phyloP scores from a whole-genome alignment of 257 asterid genomes.

The Fraxinus quadrangulata region DNA sequence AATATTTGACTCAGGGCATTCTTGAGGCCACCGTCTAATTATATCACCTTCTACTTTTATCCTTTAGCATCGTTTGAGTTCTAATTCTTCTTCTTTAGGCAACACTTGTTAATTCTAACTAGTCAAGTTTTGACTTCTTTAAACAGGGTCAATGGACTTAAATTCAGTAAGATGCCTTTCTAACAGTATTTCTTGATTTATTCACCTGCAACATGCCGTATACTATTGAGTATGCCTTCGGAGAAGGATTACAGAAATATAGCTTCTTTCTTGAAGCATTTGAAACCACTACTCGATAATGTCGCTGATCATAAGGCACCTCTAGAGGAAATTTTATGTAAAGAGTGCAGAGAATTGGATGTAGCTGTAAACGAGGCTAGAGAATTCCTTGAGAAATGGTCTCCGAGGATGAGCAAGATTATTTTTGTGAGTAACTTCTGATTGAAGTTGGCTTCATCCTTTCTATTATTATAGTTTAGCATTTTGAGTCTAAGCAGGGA shows the following conservation, averaged over 20 bases:
- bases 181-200: constrained; percentile 84
- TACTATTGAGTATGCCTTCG: constrained; percentile 53
- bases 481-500: neutral
- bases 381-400: constrained; percentile 86
- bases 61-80: neutral
- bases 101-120: constrained; percentile 3
- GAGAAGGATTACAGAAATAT: constrained; percentile 60
- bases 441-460: constrained; percentile 4
- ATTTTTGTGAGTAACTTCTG: constrained; percentile 60
- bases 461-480: neutral
- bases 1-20: neutral
- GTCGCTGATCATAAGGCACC: constrained; percentile 47
- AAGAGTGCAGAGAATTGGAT: constrained; percentile 80
- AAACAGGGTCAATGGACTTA: constrained; percentile 77
- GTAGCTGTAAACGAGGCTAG: constrained; percentile 74
- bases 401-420: constrained; percentile 86
- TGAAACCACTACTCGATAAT: constrained; percentile 72
- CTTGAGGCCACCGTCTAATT: neutral
- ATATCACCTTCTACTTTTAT: neutral
- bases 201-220: constrained; percentile 72
- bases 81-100: neutral
- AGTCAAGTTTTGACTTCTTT: constrained; percentile 16
- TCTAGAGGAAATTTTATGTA: constrained; percentile 48
- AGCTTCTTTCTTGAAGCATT: constrained; percentile 62
- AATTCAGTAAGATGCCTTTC: constrained; percentile 72